Percentiles rank a stretch among this genome's conserved stretches.
phyloP scores from a whole-genome alignment of 2,329 filamentous ascomycete genomes.

The Phoma sp. region DNA sequence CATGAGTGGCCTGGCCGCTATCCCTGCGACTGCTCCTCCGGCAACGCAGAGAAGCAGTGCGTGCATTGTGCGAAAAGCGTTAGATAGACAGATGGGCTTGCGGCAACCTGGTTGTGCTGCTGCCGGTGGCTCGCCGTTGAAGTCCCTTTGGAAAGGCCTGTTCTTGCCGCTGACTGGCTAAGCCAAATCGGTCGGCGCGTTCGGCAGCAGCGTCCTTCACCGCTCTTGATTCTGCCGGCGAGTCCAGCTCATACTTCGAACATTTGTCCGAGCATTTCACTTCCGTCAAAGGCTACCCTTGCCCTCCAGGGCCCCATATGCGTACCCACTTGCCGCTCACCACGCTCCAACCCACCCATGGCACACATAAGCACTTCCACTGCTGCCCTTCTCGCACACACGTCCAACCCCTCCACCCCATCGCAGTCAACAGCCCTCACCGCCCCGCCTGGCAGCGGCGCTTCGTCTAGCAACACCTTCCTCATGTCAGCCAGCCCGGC shows the following conservation, averaged over 20 bases:
- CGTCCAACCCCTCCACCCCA: constrained; percentile 36
- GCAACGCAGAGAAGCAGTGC: constrained; percentile 12
- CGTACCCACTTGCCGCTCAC: constrained; percentile 16
- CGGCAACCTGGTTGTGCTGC: neutral
- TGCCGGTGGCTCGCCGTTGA: constrained; percentile 1
- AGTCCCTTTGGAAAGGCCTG: neutral
- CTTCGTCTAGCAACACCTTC: constrained; percentile 77
- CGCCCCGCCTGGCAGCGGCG: constrained; percentile 56
- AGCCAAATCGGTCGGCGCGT: constrained; percentile 8
- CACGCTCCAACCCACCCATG: constrained; percentile 33
- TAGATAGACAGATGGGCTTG: neutral
- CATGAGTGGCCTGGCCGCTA: constrained; percentile 10
- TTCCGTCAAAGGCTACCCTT: constrained; percentile 26
- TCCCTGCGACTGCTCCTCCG: constrained; percentile 14
- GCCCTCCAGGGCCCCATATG: constrained; percentile 28
- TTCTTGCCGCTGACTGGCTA: constrained; percentile 22
- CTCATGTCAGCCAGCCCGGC: constrained; percentile 82
- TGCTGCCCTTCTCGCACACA: constrained; percentile 25
- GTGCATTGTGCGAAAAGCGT: neutral
- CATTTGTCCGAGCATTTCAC: constrained; percentile 18
- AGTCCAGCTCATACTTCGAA: constrained; percentile 27
- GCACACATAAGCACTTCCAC: constrained; percentile 32
- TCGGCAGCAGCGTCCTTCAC: constrained; percentile 20
- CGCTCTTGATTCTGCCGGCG: constrained; percentile 17
- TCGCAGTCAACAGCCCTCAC: constrained; percentile 53